Conservation (phyloP, 23 red algal species). For the Cyanidioschyzon merolae region DNA sequence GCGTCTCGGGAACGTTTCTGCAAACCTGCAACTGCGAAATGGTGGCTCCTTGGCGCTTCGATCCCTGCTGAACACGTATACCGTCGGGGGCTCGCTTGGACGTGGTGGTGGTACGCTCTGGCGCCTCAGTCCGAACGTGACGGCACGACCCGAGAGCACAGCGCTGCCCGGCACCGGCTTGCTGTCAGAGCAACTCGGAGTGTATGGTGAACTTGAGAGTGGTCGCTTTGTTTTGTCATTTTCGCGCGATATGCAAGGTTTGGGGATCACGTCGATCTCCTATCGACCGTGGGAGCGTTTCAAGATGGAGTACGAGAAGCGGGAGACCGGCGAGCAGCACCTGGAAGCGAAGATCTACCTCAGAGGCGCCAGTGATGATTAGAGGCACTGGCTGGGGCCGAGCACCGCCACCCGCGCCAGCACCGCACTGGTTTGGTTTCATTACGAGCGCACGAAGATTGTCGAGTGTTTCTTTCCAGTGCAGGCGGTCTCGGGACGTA, state of each 20-base stretch:
- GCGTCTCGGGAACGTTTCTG: background rate
- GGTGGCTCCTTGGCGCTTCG: background rate
- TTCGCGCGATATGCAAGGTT: background rate
- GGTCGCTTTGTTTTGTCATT: background rate
- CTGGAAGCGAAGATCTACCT: conserved; percentile 4
- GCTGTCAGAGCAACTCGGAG: background rate
- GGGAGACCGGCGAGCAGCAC: background rate
- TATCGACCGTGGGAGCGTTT: conserved; percentile 5
- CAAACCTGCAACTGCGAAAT: background rate
- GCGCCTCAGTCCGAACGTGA: background rate
- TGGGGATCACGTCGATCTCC: conserved; percentile 1
- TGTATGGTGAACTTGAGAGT: conserved; percentile 5
- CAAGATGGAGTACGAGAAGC: conserved; percentile 10
- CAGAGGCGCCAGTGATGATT: background rate
- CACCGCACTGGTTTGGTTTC: no score
- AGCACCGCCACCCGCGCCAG: no score
- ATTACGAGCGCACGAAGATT: no score
- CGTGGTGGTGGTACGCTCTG: background rate
- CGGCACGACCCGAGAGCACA: background rate
- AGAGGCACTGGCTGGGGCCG: no score
- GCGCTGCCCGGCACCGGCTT: background rate
- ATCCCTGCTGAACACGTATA: background rate
- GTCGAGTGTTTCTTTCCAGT: no score
- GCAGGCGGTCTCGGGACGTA: no score
- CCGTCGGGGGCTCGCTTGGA: background rate